Evolutionary conservation across 306 rosid species (phyloP), one percentile per base, ranked within the genome.

Genomic region (Datisca glomerata): DNA sequence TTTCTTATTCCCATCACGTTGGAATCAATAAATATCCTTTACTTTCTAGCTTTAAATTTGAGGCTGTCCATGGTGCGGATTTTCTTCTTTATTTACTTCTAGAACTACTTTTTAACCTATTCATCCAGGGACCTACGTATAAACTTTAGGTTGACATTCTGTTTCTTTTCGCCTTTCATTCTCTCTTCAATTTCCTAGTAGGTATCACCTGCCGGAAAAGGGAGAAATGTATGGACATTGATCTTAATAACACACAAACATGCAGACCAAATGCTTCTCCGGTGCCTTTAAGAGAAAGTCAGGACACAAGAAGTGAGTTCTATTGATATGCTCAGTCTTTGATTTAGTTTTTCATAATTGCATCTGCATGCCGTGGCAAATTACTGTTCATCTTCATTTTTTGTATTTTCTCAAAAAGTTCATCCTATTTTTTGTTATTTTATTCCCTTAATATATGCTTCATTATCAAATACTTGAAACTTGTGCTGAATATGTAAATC

Each of bases 401-500:
- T n/a, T n/a, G n/a, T n/a, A n/a, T n/a, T n/a, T n/a, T n/a, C n/a
- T n/a, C n/a, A n/a, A n/a, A n/a, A n/a, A n/a, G n/a, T n/a, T n/a
- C n/a, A n/a, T n/a, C n/a, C n/a, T 18, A 21, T 28, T 13, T 13
- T 33, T 33, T 14, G 14, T 21, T 49, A 20, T 35, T 23, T 20
- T 21, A 27, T 52, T 4, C 18, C 21, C 8, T 42, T 20, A 21
- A 31, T 10, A 7, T 46, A 40, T 6, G 5, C 11, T 21, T 13
- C 5, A 21, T 14, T 15, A 5, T 41, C 8, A 33, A 47, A 38
- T 35, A 17, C 16, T 27, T 49, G 38, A 43, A 23, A 48, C 44
- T 50, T n/a, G 3, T 46, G 39, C 21, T 41, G 28, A 34, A 8
- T 21, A 38, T 6, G 15, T 27, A 67, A 33, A 39, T 29, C 21